Base-by-base conservation (phyloP, 192 early-diverging fungal genomes). In the Rhizophagus sp. region DNA sequence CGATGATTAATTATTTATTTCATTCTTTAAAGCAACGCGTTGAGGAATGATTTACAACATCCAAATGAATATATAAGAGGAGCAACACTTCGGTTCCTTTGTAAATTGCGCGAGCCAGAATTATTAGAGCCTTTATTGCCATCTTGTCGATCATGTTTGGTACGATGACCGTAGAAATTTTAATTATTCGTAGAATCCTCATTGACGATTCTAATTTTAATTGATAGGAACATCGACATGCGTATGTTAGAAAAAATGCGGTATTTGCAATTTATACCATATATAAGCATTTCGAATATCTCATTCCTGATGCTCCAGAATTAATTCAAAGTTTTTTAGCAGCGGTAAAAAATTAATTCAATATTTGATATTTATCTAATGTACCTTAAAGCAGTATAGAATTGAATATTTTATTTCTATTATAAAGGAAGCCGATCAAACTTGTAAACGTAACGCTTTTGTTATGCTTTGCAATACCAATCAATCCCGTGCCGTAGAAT, bases 31-130 rank as follows among this genome's bases (percentile, higher is more conserved):
- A 94, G 93, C 88, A 98, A 99, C 83, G 94, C 96, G 49, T 85
- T 98, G 72, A 89, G 95, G 84, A 97, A 96, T 74, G 98, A 99
- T 84, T 86, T 99, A 39, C 96, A 97, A 86, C 97, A 98, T 84
- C 97, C 98, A 61, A 99, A 99, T 86, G 98, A 99, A 88, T 99
- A 94, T 81, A 96, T 99, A 79, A 91, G 98, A 75, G 98, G 97
- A 24, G 91, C 91, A 4, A 97, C 95, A 41, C 91, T 99, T 76
- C 92, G 98, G 33, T 95, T 97, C 83, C 86, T 99, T 79, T 96
- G 96, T 90, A 98, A 98, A 85, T 89, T 99, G 78, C 91, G 92
- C 70, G 98, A 99, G 81, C 90, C 94, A 22, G 98, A 99, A 83
- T 82, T 99, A 41, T 88, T 99, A 10, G 97, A 98, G 85, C 98